Base-by-base conservation (phyloP, 768 basidiomycete genomes). In the Exsudoporus frostii region DNA sequence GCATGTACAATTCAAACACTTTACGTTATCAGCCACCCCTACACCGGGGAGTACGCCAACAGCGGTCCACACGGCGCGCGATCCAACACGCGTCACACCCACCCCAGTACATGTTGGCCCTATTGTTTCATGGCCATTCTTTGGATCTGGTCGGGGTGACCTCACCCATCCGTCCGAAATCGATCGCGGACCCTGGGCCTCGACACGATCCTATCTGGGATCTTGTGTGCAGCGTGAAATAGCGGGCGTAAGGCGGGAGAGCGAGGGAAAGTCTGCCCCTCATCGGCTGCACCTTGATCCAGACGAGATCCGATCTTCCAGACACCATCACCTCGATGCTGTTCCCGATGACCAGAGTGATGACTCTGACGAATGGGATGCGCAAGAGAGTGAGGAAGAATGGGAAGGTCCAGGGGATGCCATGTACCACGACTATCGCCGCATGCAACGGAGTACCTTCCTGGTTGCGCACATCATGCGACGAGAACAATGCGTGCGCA, bases 71-170 rank as follows among this genome's bases (percentile, higher is more conserved):
- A 4, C 43, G 19, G 20, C 36, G 3, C 39, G 44, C 30, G 48
- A 50, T 11, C 11, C 19, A 10, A 19, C 59, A 40, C 55, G 60
- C 56, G 42, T 55, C 55, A 41, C 60, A 51, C 51, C 70, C 53
- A 34, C 56, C 24, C 39, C 57, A 45, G 73, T 78, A 46, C 80
- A 85, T 45, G 76, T 92, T 40, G 90, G 90, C 4, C 86, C 87
- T 8, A 92, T 93, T 62, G 81, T 92, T 45, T 91, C 90, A 4
- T 93, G 91, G 90, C 87, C 90, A 1, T 93, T 92, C 76, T 93
- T 93, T 65, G 90, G 90, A 42, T 86, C 88, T 5, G 84, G 86
- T 57, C 79, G 91, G 37, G 90, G 90, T 30, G 85, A 88, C 53
- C 77, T 90, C 22, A 58, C 69, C 3, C 86, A 87, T 58, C 84